Evolutionary conservation across 75 land plant genomes (phyloP).

Genomic region (Isoetes taiwanensis): DNA sequence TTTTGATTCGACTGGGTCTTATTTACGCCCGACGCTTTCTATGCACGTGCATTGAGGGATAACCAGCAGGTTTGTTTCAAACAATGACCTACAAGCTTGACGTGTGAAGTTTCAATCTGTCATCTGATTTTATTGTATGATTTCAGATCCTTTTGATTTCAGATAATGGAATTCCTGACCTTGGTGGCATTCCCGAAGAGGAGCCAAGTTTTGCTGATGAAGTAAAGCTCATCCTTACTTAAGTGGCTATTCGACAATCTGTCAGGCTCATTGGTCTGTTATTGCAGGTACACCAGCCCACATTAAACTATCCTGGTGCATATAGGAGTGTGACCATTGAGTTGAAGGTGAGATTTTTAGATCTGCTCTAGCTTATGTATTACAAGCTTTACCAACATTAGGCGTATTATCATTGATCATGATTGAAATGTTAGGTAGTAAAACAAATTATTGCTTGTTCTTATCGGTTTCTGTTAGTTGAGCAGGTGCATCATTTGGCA

Average conservation of each 20-base stretch:
- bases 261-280: background rate
- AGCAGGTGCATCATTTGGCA: conserved; percentile 84
- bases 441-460: background rate
- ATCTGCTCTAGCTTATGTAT: no score
- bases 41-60: conserved; percentile 88
- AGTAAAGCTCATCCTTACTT: conserved; percentile 25
- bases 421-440: no score
- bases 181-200: conserved; percentile 79
- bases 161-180: conserved; percentile 88
- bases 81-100: background rate
- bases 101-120: background rate
- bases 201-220: conserved; percentile 86
- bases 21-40: conserved; percentile 73
- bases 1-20: conserved; percentile 88
- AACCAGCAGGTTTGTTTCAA: conserved; percentile 56
- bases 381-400: no score
- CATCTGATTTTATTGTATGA: background rate
- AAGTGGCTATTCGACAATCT: background rate
- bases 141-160: conserved; percentile 88
- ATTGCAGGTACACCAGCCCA: conserved; percentile 70
- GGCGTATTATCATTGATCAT: no score
- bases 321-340: conserved; percentile 84
- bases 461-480: background rate
- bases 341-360: no score
- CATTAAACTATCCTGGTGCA: conserved; percentile 80